Evolutionary conservation across 257 asterid genomes (phyloP), one percentile per base, ranked within the genome.

Genomic region (Scutellaria minor): DNA sequence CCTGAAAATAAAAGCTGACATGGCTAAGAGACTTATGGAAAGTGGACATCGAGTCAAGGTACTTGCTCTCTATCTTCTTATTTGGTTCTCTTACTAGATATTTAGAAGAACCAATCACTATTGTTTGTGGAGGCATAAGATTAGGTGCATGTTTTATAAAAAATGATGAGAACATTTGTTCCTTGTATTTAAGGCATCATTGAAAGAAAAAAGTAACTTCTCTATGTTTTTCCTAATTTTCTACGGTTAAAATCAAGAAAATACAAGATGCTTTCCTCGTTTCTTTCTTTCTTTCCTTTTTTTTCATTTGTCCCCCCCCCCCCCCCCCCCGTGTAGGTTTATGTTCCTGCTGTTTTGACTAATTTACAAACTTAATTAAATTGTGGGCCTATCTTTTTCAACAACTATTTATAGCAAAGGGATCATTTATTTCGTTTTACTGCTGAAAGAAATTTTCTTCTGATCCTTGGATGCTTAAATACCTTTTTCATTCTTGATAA

Each of bases 11-110:
- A 94, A 91, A 87, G 99, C 95, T 77, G 91, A 91, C 78, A 78
- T 71, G 71, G 93, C 60, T 47, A 91, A 78, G 84, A 84, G 95
- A 83, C 90, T 87, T 65, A 78, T 94, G 90, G 97, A 91, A 68
- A 84, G 82, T 45, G 95, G 97, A 44, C 76, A 87, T 83, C 88
- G 95, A 18, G 96, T 95, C 78, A 92, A 92, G 97, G 99, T 90
- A 85, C 73, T 73, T 52, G 52, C 76, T 81, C 47, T 13, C 50
- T 70, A 7, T 45, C 50, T 20, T 54, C 10, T 66, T 22, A 44
- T 35, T 15, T 42, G 47, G 18, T 14, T 24, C 44, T 8, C 40
- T 8, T 22, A 50, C 37, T 48, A 53, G 15, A 61, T 58, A 66
- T 55, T 64, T 9, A 20, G 39, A 75, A 54, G 64, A 9, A 13